Evolutionary conservation across 164 flowering plant species (phyloP), one percentile per base, ranked within the genome.

Genomic region (Kingdonia uniflora): DNA sequence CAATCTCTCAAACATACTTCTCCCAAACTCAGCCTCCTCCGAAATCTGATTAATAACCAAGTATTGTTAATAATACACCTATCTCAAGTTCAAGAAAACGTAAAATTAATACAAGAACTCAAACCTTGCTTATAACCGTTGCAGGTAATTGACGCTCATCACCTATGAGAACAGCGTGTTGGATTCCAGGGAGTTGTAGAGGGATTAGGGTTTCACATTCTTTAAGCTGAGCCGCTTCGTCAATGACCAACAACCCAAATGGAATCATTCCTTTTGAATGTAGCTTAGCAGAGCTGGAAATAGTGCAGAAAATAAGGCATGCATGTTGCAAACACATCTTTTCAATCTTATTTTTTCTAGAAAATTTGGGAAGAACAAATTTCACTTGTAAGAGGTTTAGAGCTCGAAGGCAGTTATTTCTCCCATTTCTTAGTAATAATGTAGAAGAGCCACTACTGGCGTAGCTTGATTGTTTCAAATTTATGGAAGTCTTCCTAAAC

Each of bases 181-280:
- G 48, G 10, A 79, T 4, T 19, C 73, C 73, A 0, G 69, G 69
- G 26, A 79, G 73, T 56, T 74, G 86, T 21, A 83, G 56, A 0
- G 82, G 81, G 23, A 80, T 75, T 1, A 53, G 14, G 5, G 82
- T 78, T 55, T 82, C 90, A 62, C 80, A 74, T 51, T 82, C 89
- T 50, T 75, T 83, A 24, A 80, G 55, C 21, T 80, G 90, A 7
- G 82, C 78, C 23, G 90, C 86, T 61, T 83, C 90, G 49, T 83
- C 86, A 19, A 83, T 63, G 5, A 74, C 62, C 48, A 74, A 10
- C 48, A 71, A 13, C 2, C 60, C 56, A 12, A 80, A 17, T n/a
- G 67, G 68, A 13, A 45, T 29, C 51, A 57, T 63, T 21, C 10
- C 49, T 16, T 25, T 41, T 1, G 19, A 8, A 12, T 50, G 41